Evolutionary conservation across 2,329 filamentous ascomycete genomes (phyloP).

Genomic region (Pseudodiploospora longispora): DNA sequence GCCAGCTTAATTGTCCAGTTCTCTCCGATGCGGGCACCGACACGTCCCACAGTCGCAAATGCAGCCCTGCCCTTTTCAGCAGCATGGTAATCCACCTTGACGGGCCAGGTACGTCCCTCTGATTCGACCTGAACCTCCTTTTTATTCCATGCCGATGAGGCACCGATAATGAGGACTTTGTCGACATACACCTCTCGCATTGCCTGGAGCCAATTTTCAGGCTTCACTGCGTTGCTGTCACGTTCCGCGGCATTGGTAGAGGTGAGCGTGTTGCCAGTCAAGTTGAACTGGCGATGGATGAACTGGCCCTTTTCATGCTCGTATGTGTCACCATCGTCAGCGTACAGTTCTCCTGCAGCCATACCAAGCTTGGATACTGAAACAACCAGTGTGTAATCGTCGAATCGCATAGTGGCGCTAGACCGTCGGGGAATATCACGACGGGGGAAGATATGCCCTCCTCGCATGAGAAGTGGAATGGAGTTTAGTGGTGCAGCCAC

Average conservation of each 20-base stretch:
- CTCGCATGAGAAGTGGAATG: slow-evolving; percentile 85
- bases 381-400: slow-evolving; percentile 89
- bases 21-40: slow-evolving; percentile 43
- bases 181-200: slow-evolving; percentile 76
- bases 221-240: slow-evolving; percentile 40
- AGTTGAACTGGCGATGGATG: slow-evolving; percentile 75
- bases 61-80: slow-evolving; percentile 39
- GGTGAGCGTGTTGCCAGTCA: slow-evolving; percentile 51
- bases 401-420: slow-evolving; percentile 81
- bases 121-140: slow-evolving; percentile 48
- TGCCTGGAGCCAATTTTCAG: slow-evolving; percentile 67
- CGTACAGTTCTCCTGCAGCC: slow-evolving; percentile 76
- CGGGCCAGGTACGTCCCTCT: slow-evolving; percentile 45
- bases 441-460: slow-evolving; percentile 84
- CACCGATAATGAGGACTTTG: slow-evolving; percentile 76
- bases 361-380: slow-evolving; percentile 47
- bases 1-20: slow-evolving; percentile 42
- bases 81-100: slow-evolving; percentile 52
- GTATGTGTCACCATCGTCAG: slow-evolving; percentile 90
- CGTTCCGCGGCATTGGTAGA: slow-evolving; percentile 59
- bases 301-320: slow-evolving; percentile 80
- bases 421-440: slow-evolving; percentile 83
- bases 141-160: slow-evolving; percentile 63
- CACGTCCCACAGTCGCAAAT: slow-evolving; percentile 44
- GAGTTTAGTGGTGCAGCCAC: slow-evolving; percentile 74